These are phyloP conservation scores for Acer saccharum DNA, from an alignment of 345 rosid genomes.

Conservation along the genomic window DNA sequence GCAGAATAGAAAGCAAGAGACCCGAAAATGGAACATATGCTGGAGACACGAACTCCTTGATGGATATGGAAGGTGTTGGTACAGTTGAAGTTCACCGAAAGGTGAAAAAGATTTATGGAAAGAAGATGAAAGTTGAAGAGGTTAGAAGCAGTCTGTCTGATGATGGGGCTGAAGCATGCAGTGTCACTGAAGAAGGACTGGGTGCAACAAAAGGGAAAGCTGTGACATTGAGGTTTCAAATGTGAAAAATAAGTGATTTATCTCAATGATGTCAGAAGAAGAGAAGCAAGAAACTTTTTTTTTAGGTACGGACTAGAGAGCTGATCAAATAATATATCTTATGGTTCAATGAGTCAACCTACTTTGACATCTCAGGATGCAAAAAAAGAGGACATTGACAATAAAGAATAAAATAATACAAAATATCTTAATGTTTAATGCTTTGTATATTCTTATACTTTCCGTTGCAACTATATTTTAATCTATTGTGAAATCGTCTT, in stretches of 20 bases:
- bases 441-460: slow-evolving; percentile 17
- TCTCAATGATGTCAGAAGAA: slow-evolving; percentile 46
- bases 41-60: slow-evolving; percentile 45
- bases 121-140: slow-evolving; percentile 57
- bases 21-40: slow-evolving; percentile 40
- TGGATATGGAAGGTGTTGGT: slow-evolving; percentile 68
- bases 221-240: slow-evolving; percentile 43
- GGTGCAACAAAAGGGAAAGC: slow-evolving; percentile 44
- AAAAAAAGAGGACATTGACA: no score
- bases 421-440: slow-evolving; percentile 21
- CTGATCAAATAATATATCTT: background rate
- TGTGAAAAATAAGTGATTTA: slow-evolving; percentile 39
- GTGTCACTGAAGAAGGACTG: slow-evolving; percentile 81
- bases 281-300: slow-evolving; percentile 58
- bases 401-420: background rate
- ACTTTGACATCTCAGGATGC: background rate
- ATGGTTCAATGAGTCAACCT: background rate
- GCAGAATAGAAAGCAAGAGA: slow-evolving; percentile 42
- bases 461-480: background rate
- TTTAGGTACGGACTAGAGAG: slow-evolving; percentile 49
- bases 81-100: slow-evolving; percentile 61
- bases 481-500: background rate
- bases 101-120: slow-evolving; percentile 58
- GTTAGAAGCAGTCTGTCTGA: slow-evolving; percentile 52
- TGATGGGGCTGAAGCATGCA: slow-evolving; percentile 78